Base-by-base conservation (phyloP, 2,329 filamentous ascomycete species). In the Berkeleyomyces rouxiae region DNA sequence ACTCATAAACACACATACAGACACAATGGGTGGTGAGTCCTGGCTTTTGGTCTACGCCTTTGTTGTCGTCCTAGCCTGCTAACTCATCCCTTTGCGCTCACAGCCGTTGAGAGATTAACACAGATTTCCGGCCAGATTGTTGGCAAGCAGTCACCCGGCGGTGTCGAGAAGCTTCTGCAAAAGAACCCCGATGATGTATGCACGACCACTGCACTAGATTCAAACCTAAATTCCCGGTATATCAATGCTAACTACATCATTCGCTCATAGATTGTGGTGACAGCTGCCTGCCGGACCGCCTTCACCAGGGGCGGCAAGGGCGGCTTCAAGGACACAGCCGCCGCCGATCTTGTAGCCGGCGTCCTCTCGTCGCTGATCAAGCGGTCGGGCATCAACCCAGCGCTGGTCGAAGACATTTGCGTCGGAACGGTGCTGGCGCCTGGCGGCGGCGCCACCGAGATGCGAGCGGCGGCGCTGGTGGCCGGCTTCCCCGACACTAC, bases 381-480 rank as follows among this genome's bases (percentile, higher is more conserved):
- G 63, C 88, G 90, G 69, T 96, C 91, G 68, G 84, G 85, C 67
- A 95, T 97, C 75, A 88, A 96, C 75, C 91, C 93, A 31, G 78
- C 77, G 44, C 80, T 93, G 43, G 90, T 99, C 58, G 89, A 97
- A 74, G 93, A 99, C 72, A 86, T 99, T 67, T 87, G 87, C 61
- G 91, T 97, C 64, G 93, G 93, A 67, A 87, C 86, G 63, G 93
- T 99, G 39, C 84, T 99, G 58, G 84, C 92, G 16, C 92, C 92
- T 42, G 93, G 93, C 66, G 93, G 90, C 68, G 93, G 92, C 68
- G 93, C 93, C 31, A 97, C 93, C 57, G 93, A 97, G 77, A 96
- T 96, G 84, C 87, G 93, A 67, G 93, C 90, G 65, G 93, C 93
- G 43, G 86, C 86, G 62, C 80, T 97, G 63, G 89, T 90, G 5